Evolutionary conservation across 2,329 filamentous ascomycete genomes (phyloP).

Genomic region (Coniochaeta prunicola): DNA sequence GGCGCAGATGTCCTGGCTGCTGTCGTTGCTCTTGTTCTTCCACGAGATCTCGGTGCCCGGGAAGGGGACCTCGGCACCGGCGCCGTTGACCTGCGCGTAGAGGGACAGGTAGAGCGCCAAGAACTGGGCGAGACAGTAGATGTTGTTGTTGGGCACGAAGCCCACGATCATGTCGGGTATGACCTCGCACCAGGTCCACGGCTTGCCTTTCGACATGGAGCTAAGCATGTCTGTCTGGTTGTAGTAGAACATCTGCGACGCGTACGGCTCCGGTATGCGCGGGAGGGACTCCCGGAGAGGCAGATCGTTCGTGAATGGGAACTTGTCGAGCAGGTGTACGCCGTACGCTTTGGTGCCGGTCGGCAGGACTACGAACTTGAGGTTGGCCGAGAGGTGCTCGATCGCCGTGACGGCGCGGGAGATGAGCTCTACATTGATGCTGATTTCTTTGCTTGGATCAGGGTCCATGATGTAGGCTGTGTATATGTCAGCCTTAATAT

Average conservation of each 20-base stretch:
- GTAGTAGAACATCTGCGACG: conserved; percentile 38
- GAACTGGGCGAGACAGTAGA: conserved; percentile 32
- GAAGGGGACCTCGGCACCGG: conserved; percentile 27
- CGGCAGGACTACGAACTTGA: conserved; percentile 31
- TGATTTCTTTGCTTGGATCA: conserved; percentile 21
- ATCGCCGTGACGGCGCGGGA: conserved; percentile 28
- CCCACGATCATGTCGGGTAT: conserved; percentile 35
- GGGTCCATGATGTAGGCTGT: conserved; percentile 27
- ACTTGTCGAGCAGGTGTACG: conserved; percentile 20
- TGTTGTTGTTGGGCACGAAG: conserved; percentile 34
- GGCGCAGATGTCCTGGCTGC: conserved; percentile 29
- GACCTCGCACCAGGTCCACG: conserved; percentile 35
- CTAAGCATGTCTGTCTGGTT: conserved; percentile 32
- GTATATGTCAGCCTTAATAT: conserved; percentile 7
- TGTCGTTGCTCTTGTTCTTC: conserved; percentile 29
- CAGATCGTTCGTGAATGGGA: conserved; percentile 21
- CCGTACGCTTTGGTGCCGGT: conserved; percentile 33
- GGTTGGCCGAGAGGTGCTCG: conserved; percentile 25
- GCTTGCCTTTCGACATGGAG: conserved; percentile 25
- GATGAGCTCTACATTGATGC: conserved; percentile 29
- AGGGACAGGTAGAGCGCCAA: conserved; percentile 29
- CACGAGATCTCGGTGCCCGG: conserved; percentile 27
- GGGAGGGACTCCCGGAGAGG: conserved; percentile 30
- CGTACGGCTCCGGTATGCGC: conserved; percentile 31
- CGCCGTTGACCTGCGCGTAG: conserved; percentile 26